phyloP scores from a whole-genome alignment of 306 rosid species.

The Trifolium subterraneum region DNA sequence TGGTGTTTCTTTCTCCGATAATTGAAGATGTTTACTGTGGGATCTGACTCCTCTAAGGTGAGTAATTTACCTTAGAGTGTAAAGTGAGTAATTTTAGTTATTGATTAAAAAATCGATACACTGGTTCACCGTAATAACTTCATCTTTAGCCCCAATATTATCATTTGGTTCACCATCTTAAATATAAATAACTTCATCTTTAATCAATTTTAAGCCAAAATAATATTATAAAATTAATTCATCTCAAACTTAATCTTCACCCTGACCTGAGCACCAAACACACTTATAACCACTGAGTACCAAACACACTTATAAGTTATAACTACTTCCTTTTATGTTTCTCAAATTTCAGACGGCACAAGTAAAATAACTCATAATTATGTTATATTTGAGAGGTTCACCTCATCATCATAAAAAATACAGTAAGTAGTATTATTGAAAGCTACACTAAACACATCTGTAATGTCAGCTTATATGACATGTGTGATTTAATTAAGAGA shows the following conservation, averaged over 20 bases:
- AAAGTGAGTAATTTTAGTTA: neutral
- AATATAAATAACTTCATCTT: neutral
- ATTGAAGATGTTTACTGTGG: neutral
- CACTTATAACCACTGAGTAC: neutral
- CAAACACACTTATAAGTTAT: neutral
- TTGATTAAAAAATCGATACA: neutral
- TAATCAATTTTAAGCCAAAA: neutral
- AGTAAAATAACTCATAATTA: neutral
- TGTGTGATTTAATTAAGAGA: neutral
- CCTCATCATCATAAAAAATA: neutral
- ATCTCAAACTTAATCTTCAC: neutral
- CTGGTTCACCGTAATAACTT: too few relatives aligned
- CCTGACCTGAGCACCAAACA: neutral
- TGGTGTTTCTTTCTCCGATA: slow-evolving; percentile 34
- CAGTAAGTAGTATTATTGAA: neutral
- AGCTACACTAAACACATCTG: neutral
- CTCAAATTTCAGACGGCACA: neutral
- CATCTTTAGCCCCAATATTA: neutral
- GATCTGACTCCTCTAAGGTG: too few relatives aligned
- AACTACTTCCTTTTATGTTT: neutral
- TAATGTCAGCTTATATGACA: neutral
- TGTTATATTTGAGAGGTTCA: neutral
- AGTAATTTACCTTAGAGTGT: too few relatives aligned
- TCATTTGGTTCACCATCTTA: neutral
- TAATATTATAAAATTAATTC: neutral